Evolutionary conservation across 495 filamentous ascomycete species (phyloP), one percentile per base, ranked within the genome.

Genomic region (Jackrogersella minutella): DNA sequence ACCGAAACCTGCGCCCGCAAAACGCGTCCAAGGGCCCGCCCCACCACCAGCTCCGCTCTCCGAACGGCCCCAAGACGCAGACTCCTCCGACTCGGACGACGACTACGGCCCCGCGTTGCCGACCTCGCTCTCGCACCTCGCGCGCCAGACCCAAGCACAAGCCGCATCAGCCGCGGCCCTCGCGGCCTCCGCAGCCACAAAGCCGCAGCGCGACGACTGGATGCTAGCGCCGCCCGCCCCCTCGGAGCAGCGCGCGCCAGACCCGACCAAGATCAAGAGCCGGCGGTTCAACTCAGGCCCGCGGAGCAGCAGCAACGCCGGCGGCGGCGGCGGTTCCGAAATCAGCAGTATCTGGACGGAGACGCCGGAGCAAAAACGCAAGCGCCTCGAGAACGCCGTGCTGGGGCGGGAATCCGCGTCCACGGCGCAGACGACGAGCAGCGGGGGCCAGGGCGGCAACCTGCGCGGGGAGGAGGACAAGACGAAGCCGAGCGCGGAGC

Each of bases 141-240:
- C 56, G 65, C 74, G 56, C 26, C 66, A 50, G 59, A 51, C 66
- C 58, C 62, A 68, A 59, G 72, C 49, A 11, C 49, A 13, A 5
- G 61, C 71, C 22, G 46, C 70, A 16, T 2, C 7, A n/a, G 44
- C 66, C 13, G 61, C 72, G 21, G 44, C 69, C 13, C 31, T 8
- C 16, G 51, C 69, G 13, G 53, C 73, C 9, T 74, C 72, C 17
- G 66, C 71, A 41, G 60, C 72, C 28, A 41, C 69, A 11, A 74
- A 77, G 4, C 71, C 78, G 5, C 77, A 81, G 55, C 87, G 95
- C 55, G 95, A 96, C 78, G 88, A 92, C 69, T 99, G 95, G 95
- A 99, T 99, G 95, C 82, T 94, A 26, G 85, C 89, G 5, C 95
- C 94, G 0, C 95, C 95, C 0, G 85, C 85, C 3, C 77, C 82